Evolutionary conservation across 306 rosid genomes (phyloP), one percentile per base, ranked within the genome.

Genomic region (Ormosia emarginata): DNA sequence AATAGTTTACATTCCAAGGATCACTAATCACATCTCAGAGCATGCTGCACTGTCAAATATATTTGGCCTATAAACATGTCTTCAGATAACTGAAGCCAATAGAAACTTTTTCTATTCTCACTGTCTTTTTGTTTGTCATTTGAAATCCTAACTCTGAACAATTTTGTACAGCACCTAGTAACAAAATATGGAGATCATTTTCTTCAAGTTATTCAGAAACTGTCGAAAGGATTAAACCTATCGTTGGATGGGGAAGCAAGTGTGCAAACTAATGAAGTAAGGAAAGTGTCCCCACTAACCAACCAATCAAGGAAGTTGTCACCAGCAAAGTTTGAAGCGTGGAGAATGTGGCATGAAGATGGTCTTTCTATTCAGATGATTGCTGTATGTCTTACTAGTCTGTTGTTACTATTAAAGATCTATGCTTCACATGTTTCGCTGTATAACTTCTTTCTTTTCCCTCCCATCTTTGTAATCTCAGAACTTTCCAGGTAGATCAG

Each of bases 261-360:
- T 24, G 3, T 88, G 69, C 94, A 85, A 87, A 72, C 87, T 69
- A 79, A 83, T 44, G 40, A 82, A 44, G 83, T 81, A 4, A 83
- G 81, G 76, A 90, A 84, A 84, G 89, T 84, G 75, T 73, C 80
- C 85, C 71, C 90, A 33, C 39, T 62, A 61, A 15, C 88, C 73
- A 86, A 33, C 82, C 87, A 37, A 74, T 83, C 74, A 41, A 79
- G 56, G 71, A 91, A 85, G 77, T 75, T 94, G 79, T 30, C 84
- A 6, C 87, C 93, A 0, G 94, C 97, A 53, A 94, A 90, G 88
- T 73, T 79, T 64, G 97, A 91, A 46, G 93, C 97, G 52, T 94
- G 97, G 97, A 92, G 82, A 89, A 88, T 87, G 97, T 94, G 97
- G 96, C 93, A 88, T 40, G 87, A 92, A 70, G 94, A 94, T 47